These are phyloP conservation scores for Heterobasidion irregulare DNA, from an alignment of 1,284 basidiomycete species.

Conservation along the genomic window DNA sequence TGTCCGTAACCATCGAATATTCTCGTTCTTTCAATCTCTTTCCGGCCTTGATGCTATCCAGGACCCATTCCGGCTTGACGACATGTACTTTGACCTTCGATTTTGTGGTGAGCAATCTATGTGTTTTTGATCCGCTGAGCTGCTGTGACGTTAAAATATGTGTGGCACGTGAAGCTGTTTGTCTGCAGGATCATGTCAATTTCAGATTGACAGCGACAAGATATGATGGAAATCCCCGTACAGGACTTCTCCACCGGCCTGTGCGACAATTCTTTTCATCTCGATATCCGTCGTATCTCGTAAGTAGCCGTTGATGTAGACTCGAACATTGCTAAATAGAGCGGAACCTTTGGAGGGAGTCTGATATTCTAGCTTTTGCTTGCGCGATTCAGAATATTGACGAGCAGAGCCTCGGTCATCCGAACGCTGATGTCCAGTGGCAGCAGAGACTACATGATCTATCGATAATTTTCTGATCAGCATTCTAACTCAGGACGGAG, in stretches of 20 bases:
- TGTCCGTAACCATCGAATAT: constrained; percentile 39
- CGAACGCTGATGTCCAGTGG: constrained; percentile 61
- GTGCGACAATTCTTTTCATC: constrained; percentile 51
- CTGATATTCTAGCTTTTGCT: constrained; percentile 44
- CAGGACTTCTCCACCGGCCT: constrained; percentile 46
- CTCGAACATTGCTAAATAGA: constrained; percentile 16
- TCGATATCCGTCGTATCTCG: constrained; percentile 65
- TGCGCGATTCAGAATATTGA: constrained; percentile 35
- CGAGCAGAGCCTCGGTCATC: constrained; percentile 35
- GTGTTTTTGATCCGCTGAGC: constrained; percentile 56
- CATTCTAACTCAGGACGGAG: neutral
- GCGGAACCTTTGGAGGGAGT: neutral
- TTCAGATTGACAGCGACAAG: neutral
- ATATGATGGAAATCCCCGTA: constrained; percentile 23
- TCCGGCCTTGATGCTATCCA: constrained; percentile 51
- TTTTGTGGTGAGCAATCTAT: constrained; percentile 46
- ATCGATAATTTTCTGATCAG: constrained; percentile 3
- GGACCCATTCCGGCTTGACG: constrained; percentile 66
- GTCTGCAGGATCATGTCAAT: constrained; percentile 23
- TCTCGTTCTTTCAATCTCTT: constrained; percentile 46
- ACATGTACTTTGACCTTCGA: constrained; percentile 38
- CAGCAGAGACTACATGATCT: constrained; percentile 52
- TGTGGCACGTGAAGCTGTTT: constrained; percentile 49
- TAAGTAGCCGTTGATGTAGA: constrained; percentile 64
- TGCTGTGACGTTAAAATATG: constrained; percentile 66